A percentile compares a stretch with the other conserved stretches of the same genome.
Evolutionary conservation across 2,329 filamentous ascomycete species (phyloP).

Genomic region (Botrytis medusae): DNA sequence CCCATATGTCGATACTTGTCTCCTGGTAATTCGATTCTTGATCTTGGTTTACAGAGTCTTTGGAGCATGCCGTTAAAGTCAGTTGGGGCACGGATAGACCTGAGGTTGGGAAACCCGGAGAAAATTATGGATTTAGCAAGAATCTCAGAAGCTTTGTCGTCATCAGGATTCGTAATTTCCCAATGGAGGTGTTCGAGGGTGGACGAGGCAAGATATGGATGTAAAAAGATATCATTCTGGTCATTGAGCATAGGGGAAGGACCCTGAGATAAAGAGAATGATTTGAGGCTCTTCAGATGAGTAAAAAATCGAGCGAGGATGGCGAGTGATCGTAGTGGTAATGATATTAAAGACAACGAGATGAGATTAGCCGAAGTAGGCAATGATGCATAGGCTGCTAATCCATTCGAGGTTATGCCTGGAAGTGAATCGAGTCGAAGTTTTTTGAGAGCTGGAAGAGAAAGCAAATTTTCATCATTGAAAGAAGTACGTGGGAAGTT

Average conservation of each 20-base stretch:
- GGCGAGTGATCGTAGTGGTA: slow-evolving; percentile 56
- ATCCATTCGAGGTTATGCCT: slow-evolving; percentile 56
- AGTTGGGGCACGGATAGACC: slow-evolving; percentile 60
- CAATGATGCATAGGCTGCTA: slow-evolving; percentile 57
- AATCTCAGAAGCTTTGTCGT: slow-evolving; percentile 56
- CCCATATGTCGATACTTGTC: slow-evolving; percentile 34
- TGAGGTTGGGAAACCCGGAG: slow-evolving; percentile 62
- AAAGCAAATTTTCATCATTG: slow-evolving; percentile 54
- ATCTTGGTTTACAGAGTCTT: slow-evolving; percentile 55
- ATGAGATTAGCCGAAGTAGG: slow-evolving; percentile 48
- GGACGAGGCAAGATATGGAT: slow-evolving; percentile 60
- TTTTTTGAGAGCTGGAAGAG: slow-evolving; percentile 54
- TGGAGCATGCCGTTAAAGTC: slow-evolving; percentile 72
- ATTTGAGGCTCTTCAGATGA: slow-evolving; percentile 50
- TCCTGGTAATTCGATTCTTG: slow-evolving; percentile 35
- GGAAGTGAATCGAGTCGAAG: slow-evolving; percentile 56
- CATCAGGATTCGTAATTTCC: slow-evolving; percentile 50
- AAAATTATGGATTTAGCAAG: slow-evolving; percentile 63
- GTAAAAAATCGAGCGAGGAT: slow-evolving; percentile 59
- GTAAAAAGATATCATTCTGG: slow-evolving; percentile 59
- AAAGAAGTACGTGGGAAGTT: slow-evolving; percentile 57
- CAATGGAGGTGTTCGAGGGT: slow-evolving; percentile 59
- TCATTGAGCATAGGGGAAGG: slow-evolving; percentile 55
- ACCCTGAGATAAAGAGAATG: slow-evolving; percentile 56
- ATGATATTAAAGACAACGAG: slow-evolving; percentile 55